Base-by-base conservation (phyloP, 108 stramenopile genomes). In the Nitzschia inconspicua region DNA sequence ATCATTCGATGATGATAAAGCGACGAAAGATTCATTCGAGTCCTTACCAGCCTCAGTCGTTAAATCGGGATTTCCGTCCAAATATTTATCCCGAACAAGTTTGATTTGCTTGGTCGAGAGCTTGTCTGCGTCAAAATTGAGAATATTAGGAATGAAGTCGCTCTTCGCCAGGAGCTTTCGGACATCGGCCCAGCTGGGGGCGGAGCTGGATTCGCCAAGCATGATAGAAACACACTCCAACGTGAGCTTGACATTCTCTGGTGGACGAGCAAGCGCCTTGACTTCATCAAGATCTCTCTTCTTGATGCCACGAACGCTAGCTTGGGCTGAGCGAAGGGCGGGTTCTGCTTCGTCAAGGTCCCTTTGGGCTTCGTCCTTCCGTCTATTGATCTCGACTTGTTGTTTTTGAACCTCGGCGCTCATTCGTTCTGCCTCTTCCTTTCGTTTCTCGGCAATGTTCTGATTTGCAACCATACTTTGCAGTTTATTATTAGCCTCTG, bases 381-480 rank as follows among this genome's bases (percentile, higher is more conserved):
- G 77, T 43, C 75, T 73, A 52, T 85, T 78, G 55, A 98, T 91
- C 35, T 75, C 77, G 11, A 60, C 60, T 63, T 89, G 83, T 60
- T 91, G 89, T 54, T 72, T 80, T 49, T 77, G 80, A 14, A 96
- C 84, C 55, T 95, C 95, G n/a, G 65, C 60, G 51, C 80, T 86
- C 77, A 98, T 85, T 48, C 72, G 73, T 48, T 97, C 96, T 1
- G 96, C 97, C 63, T 93, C 91, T 2, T 64, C 79, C 72, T 98
- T 97, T 22, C 93, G 60, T 57, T 91, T 81, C 62, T 99, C 98
- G 2, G 98, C 98, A 47, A 81, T 84, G 59, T 96, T 96, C 35
- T 98, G 98, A 39, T 97, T 96, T n/a, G 84, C 93, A 22, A 99
- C 94, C 98, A 99, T 98, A 66, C 96, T 92, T 63, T 93, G 89